A percentile compares a stretch with the other conserved stretches of the same genome.
Conservation (phyloP, 2,329 filamentous ascomycete species). For the Ophiobolus disseminans region DNA sequence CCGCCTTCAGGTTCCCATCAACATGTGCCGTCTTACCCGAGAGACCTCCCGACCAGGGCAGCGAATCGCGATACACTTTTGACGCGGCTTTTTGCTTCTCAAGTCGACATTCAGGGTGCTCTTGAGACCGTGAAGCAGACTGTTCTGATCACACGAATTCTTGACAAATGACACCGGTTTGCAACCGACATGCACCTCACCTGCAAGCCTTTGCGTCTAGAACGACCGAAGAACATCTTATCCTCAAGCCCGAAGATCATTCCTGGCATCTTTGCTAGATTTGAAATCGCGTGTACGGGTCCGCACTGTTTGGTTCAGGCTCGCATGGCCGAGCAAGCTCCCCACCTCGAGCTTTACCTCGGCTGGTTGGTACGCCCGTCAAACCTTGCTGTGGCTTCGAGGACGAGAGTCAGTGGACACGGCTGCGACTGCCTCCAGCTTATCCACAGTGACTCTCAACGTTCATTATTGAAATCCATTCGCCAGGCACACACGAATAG, state of each 20-base stretch:
- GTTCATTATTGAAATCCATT: too few relatives aligned
- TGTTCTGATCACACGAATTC: conserved; percentile 18
- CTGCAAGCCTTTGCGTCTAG: conserved; percentile 16
- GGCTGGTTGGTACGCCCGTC: conserved; percentile 18
- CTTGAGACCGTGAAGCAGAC: too few relatives aligned
- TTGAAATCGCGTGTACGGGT: conserved; percentile 22
- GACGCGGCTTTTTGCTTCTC: too few relatives aligned
- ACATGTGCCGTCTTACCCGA: background rate
- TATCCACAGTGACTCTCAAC: too few relatives aligned
- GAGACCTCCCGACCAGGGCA: background rate
- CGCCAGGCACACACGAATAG: background rate
- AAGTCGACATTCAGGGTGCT: too few relatives aligned
- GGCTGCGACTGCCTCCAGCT: too few relatives aligned
- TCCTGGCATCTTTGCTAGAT: conserved; percentile 22
- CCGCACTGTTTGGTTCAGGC: conserved; percentile 5
- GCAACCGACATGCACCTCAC: conserved; percentile 7
- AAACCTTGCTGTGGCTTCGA: conserved; percentile 17
- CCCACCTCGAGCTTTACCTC: conserved; percentile 15
- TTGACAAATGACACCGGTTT: conserved; percentile 23
- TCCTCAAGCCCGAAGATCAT: conserved; percentile 27
- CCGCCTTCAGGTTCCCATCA: background rate
- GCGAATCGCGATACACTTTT: background rate
- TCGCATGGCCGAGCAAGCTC: conserved; percentile 14
- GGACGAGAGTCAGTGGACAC: too few relatives aligned
- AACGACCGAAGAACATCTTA: conserved; percentile 43